phyloP scores from a whole-genome alignment of 768 basidiomycete species.

The Lactarius psammicola region DNA sequence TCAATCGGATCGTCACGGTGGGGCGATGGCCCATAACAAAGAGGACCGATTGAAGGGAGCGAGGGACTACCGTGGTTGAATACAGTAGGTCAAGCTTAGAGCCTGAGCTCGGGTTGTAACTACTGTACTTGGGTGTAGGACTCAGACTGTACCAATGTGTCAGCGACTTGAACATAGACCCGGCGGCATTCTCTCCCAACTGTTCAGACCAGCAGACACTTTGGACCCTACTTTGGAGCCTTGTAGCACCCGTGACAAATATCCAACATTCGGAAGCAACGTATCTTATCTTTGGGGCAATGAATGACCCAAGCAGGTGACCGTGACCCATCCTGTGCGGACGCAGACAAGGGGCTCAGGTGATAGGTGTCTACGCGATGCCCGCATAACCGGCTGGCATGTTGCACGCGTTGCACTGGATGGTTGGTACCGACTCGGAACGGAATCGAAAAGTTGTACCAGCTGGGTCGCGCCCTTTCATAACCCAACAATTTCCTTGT shows the following conservation, averaged over 20 bases:
- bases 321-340: neutral
- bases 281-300: neutral
- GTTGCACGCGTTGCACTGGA: neutral
- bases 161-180: neutral
- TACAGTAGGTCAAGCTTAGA: too few relatives aligned
- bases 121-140: too few relatives aligned
- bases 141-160: too few relatives aligned
- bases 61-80: too few relatives aligned
- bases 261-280: neutral
- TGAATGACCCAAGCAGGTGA: conserved; percentile 20
- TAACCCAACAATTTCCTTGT: neutral
- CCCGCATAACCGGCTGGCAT: neutral
- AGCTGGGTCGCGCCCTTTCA: neutral
- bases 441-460: neutral
- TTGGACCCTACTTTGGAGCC: neutral
- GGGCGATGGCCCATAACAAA: too few relatives aligned
- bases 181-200: neutral
- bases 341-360: too few relatives aligned
- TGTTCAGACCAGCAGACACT: neutral
- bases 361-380: conserved; percentile 2
- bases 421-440: neutral
- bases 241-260: neutral
- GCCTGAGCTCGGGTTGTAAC: too few relatives aligned
- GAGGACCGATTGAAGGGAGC: too few relatives aligned
- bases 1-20: too few relatives aligned